A percentile compares a stretch with the other conserved stretches of the same genome.
phyloP scores from a whole-genome alignment of 179 eudicot species.

The Actinidia polygama region DNA sequence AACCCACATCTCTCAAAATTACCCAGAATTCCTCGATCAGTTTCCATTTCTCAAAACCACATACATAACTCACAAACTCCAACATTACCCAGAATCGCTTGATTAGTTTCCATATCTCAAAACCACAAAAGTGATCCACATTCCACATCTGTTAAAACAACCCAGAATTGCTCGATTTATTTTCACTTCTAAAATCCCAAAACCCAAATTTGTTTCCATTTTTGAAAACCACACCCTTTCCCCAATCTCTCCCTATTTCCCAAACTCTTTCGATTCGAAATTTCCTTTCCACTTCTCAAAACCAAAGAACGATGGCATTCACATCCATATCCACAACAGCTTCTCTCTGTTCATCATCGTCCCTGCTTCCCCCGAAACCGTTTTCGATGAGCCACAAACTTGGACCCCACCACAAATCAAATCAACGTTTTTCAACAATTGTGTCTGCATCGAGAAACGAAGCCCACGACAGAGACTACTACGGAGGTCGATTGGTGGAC shows the following conservation, averaged over 20 bases:
- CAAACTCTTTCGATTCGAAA: background rate
- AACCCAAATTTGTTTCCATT: background rate
- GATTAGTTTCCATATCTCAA: too few relatives aligned
- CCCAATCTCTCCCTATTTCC: background rate
- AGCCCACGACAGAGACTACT: background rate
- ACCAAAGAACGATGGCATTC: background rate
- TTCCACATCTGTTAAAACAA: too few relatives aligned
- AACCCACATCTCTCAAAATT: too few relatives aligned
- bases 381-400: background rate
- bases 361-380: background rate
- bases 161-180: too few relatives aligned
- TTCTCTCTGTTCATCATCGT: background rate
- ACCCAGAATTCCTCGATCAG: too few relatives aligned
- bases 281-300: background rate
- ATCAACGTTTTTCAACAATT: too few relatives aligned
- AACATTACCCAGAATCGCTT: too few relatives aligned
- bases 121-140: too few relatives aligned
- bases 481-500: slow-evolving; percentile 35
- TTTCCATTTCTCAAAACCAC: too few relatives aligned
- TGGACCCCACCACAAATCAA: background rate
- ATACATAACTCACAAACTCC: too few relatives aligned
- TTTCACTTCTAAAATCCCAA: background rate
- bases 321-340: background rate
- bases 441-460: background rate
- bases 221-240: background rate